Conservation (phyloP, 768 basidiomycete species). For the Steccherinum ochraceum region DNA sequence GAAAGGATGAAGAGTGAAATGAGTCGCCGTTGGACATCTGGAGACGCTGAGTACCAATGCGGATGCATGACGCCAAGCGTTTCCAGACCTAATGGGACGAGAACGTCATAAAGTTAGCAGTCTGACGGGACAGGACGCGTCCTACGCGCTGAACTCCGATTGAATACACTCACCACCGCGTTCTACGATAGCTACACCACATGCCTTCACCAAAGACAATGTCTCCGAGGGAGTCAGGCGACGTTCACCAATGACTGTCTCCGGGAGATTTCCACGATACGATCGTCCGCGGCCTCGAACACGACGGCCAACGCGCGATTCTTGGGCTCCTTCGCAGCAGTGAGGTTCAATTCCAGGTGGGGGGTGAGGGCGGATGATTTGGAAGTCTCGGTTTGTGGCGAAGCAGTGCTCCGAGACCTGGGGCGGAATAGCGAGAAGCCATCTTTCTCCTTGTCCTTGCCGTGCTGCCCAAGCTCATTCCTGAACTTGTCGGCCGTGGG, state of each 20-base stretch:
- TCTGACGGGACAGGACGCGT: neutral
- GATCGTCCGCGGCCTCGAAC: conserved; percentile 52
- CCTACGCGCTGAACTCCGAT: neutral
- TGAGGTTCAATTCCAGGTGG: conserved; percentile 56
- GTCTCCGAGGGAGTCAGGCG: conserved; percentile 59
- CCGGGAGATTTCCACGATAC: conserved; percentile 34
- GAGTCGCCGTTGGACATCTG: conserved; percentile 58
- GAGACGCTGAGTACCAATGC: conserved; percentile 75
- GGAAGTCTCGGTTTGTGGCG: conserved; percentile 27
- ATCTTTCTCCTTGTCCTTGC: conserved; percentile 30
- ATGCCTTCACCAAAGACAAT: conserved; percentile 56
- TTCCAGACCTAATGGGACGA: conserved; percentile 64
- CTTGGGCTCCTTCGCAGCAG: conserved; percentile 12
- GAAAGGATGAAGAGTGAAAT: conserved; percentile 71
- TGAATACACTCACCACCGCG: conserved; percentile 41
- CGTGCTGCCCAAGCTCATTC: conserved; percentile 28
- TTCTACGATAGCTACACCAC: conserved; percentile 58
- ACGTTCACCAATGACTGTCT: conserved; percentile 49
- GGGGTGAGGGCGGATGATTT: conserved; percentile 32
- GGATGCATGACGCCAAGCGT: conserved; percentile 82
- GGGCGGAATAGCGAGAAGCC: conserved; percentile 45
- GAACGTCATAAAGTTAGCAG: neutral
- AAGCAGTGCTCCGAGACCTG: conserved; percentile 32
- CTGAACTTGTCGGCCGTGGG: conserved; percentile 25
- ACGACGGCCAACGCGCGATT: conserved; percentile 47